These are phyloP conservation scores for Alternaria sp. DNA, from an alignment of 2,329 filamentous ascomycete species.

Conservation along the genomic window DNA sequence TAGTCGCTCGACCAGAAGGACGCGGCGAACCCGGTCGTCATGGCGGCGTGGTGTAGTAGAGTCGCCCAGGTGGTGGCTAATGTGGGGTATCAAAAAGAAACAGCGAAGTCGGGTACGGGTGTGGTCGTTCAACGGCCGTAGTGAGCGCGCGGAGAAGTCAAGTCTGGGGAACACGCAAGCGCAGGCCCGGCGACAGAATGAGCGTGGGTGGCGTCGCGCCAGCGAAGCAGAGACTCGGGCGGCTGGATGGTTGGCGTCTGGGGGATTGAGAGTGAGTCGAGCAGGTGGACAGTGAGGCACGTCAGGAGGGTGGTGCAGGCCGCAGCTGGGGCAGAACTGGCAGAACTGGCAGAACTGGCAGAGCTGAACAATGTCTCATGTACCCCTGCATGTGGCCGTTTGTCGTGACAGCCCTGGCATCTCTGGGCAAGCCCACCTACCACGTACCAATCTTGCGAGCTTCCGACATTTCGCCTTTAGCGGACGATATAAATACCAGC, in stretches of 20 bases:
- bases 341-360: slow-evolving; percentile 20
- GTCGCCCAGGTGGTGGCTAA: slow-evolving; percentile 27
- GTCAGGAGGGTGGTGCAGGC: slow-evolving; percentile 20
- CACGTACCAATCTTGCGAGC: slow-evolving; percentile 8
- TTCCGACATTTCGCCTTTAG: slow-evolving; percentile 23
- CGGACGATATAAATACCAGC: slow-evolving; percentile 15
- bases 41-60: slow-evolving; percentile 30
- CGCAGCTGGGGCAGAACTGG: slow-evolving; percentile 16
- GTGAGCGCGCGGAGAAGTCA: slow-evolving; percentile 40
- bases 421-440: slow-evolving; percentile 13
- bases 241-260: slow-evolving; percentile 10
- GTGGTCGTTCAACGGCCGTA: slow-evolving; percentile 27
- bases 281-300: slow-evolving; percentile 4
- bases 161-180: slow-evolving; percentile 40
- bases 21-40: slow-evolving; percentile 75
- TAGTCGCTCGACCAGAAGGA: slow-evolving; percentile 99
- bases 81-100: slow-evolving; percentile 19
- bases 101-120: slow-evolving; percentile 12
- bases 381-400: slow-evolving; percentile 19
- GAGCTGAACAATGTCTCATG: slow-evolving; percentile 21
- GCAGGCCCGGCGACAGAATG: slow-evolving; percentile 18
- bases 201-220: slow-evolving; percentile 12
- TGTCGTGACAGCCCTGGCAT: slow-evolving; percentile 16
- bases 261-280: slow-evolving; percentile 1
- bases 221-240: slow-evolving; percentile 20